Evolutionary conservation across 129 eudicot species (phyloP).

Genomic region (Arctium lappa): DNA sequence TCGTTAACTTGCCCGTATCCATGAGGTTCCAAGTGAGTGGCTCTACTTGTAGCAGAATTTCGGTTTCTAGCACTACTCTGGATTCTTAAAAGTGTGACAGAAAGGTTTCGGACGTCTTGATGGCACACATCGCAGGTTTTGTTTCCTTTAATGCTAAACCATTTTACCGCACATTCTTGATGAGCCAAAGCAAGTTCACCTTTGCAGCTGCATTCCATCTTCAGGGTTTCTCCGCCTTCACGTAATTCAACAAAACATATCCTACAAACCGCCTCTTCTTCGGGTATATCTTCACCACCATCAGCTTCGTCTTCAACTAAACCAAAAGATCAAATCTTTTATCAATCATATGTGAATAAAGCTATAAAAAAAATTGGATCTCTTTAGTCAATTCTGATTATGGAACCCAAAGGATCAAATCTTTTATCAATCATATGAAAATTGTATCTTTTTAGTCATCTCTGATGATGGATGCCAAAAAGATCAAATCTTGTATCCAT

Average conservation of each 20-base stretch:
- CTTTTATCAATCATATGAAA: neutral
- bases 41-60: conserved; percentile 24
- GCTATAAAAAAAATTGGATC: neutral
- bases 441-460: neutral
- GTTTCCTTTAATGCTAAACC: conserved; percentile 97
- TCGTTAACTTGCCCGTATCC: conserved; percentile 60
- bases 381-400: neutral
- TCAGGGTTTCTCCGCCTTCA: conserved; percentile 96
- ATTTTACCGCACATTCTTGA: conserved; percentile 89
- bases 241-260: conserved; percentile 83
- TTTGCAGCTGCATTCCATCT: conserved; percentile 96
- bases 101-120: conserved; percentile 75
- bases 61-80: conserved; percentile 47
- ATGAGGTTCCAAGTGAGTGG: conserved; percentile 34
- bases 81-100: conserved; percentile 82
- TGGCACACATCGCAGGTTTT: conserved; percentile 90
- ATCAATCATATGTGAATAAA: neutral
- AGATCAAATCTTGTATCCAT: neutral
- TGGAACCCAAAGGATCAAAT: neutral
- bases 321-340: neutral
- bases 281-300: conserved; percentile 83
- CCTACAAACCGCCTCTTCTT: conserved; percentile 97
- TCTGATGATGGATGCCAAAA: neutral
- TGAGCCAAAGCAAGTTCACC: conserved; percentile 97
- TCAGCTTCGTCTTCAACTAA: conserved; percentile 49